Evolutionary conservation across 208 protist species (phyloP), one percentile per base, ranked within the genome.

Genomic region (Acanthamoeba lenticulata): DNA sequence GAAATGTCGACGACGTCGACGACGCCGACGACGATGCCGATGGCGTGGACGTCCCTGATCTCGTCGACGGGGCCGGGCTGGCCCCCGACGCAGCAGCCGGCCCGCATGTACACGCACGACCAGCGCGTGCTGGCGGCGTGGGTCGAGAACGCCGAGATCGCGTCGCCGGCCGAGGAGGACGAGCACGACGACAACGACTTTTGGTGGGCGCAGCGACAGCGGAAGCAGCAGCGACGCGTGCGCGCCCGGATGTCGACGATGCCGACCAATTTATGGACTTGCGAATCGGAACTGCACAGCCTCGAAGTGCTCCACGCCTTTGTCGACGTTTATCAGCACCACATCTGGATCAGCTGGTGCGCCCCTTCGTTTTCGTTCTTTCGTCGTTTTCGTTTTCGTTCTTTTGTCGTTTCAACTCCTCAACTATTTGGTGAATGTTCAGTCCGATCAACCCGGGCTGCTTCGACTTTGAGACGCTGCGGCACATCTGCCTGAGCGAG

Each of bases 281-380:
- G 29, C 11, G 65, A 74, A 15, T 27, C 65, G 21, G 65, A 74
- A 5, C n/a, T 74, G 21, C 65, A 74, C n/a, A 42, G 29, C 29
- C 65, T 74, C 0, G 32, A 44, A 6, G 34, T 74, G 34, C 65
- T 74, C 65, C 65, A 74, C 5, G 34, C 65, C 32, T 74, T 42
- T 2, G 34, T 74, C 21, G 65, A 40, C n/a, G 65, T 74, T 3
- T 74, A 74, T 40, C 65, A 40, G 7, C 65, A 74, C 19, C 65
- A 74, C 65, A 74, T 74, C 65, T 74, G 65, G 65, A 74, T 74
- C 65, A 74, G 65, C 65, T 74, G 65, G 65, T 40, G 40, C 65
- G 32, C 65, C n/a, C 0, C 29, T 67, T 27, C 19, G 19, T 36
- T 67, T 36, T 27, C 11, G 21, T 29, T n/a, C 27, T n/a, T 34